Percentiles rank a stretch among this genome's conserved stretches.
Evolutionary conservation across 1,284 basidiomycete genomes (phyloP).

Genomic region (Tilletia caries): DNA sequence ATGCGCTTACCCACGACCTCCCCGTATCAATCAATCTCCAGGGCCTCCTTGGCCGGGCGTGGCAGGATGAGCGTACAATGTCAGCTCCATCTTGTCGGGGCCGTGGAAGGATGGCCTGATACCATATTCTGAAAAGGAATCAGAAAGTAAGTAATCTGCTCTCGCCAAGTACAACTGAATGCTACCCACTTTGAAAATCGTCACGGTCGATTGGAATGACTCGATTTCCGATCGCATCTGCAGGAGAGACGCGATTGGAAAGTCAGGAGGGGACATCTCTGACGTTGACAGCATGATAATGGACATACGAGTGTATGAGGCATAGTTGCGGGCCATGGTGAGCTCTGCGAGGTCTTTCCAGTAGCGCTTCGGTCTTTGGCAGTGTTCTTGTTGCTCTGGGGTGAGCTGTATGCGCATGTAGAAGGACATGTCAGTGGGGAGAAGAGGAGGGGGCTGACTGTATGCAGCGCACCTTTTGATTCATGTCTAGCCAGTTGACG

Average conservation of each 20-base stretch:
- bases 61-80: constrained; percentile 14
- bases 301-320: constrained; percentile 22
- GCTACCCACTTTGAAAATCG: constrained; percentile 33
- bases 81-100: constrained; percentile 22
- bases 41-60: constrained; percentile 22
- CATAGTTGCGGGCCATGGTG: constrained; percentile 27
- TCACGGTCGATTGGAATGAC: constrained; percentile 37
- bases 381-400: constrained; percentile 29
- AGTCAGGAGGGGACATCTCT: neutral
- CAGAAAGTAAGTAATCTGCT: too few species aligned
- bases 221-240: constrained; percentile 42
- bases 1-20: constrained; percentile 55
- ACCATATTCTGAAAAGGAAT: constrained; percentile 22
- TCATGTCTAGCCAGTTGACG: constrained; percentile 81
- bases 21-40: constrained; percentile 56
- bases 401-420: constrained; percentile 17
- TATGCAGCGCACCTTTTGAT: constrained; percentile 60
- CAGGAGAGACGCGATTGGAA: neutral
- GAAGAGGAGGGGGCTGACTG: neutral
- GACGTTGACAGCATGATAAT: too few species aligned
- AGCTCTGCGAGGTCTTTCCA: constrained; percentile 30
- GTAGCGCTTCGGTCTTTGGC: constrained; percentile 27
- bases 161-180: constrained; percentile 14
- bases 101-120: constrained; percentile 28
- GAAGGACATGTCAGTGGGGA: neutral